Evolutionary conservation across 73 alveolate species (phyloP), one percentile per base, ranked within the genome.

Genomic region (Paramecium biaurelia): DNA sequence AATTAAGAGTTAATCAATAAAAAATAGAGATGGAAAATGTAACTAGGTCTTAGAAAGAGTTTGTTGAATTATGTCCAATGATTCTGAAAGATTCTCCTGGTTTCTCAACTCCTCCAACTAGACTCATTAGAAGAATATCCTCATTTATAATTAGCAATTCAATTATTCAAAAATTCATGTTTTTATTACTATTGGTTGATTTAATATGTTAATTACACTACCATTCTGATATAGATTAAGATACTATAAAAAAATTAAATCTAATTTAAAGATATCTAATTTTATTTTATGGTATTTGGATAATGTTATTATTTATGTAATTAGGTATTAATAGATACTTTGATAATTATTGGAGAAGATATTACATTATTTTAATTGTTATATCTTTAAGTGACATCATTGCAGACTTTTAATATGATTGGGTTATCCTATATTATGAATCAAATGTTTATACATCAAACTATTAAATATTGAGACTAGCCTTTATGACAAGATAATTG

Each of bases 271-370:
- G 47, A 4, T 21, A 20, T 32, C 7, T 32, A 12, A 35, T 43
- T 32, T 2, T 74, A 32, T 35, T 74, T 30, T 74, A 32, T 74
- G 58, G 41, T n/a, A 32, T 74, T n/a, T 35, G 57, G 67, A 74
- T 35, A 11, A 18, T 35, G n/a, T 34, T 74, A 38, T 9, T 32
- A 11, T 32, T 74, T 30, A 30, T 74, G 47, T 14, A 35, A 21
- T 35, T 32, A 21, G 87, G 87, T 9, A 35, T 74, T 14, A 32
- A 38, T 32, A 74, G 87, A 74, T 74, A 35, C 32, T 32, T 74
- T 28, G 87, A 74, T 18, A 43, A 74, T 74, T 35, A 28, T 74
- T 74, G 87, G 87, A 74, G 87, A 74, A 32, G 47, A 35, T 74
- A 35, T 74, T 35, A 74, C 12, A 74, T 74, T 1, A 35, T 74